Base-by-base conservation (phyloP, 163 green algal species). In the Volvox carteri region DNA sequence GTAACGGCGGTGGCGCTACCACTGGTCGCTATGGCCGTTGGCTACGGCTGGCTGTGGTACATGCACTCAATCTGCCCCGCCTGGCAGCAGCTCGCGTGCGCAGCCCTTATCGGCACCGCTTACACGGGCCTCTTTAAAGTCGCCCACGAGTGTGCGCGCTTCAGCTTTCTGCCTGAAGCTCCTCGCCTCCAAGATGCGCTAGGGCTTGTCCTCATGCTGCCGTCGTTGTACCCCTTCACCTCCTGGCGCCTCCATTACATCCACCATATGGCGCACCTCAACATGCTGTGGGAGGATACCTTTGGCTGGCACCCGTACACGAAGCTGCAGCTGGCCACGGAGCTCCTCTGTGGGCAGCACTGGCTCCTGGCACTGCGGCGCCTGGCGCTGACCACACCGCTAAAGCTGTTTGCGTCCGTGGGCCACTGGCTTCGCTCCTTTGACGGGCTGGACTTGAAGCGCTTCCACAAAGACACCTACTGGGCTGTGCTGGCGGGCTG, bases 71-170 rank as follows among this genome's bases (percentile, higher is more conserved):
- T 95, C 33, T 91, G 86, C 30, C 92, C 93, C 0, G 28, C 79
- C 3, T 95, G 92, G 92, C 93, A 95, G 89, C 78, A 91, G 77
- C 30, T 87, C 5, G 30, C 85, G 0, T 90, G 76, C 62, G 94
- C 89, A 68, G 0, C 91, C 0, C 74, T 87, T 4, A 90, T 95
- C n/a, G 93, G 93, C 9, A 95, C 93, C 7, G 93, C 85, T 12
- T 95, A 95, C 67, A 87, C 91, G 81, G 93, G 93, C 1, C 86
- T 94, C n/a, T 95, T 95, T 65, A 83, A 75, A 30, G 48, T 94
- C 3, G 91, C 75, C 9, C 81, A 92, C 28, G 89, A 92, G 39
- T 89, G 78, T 23, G 88, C 91, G 9, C 56, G 81, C 18, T 52
- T 81, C 46, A 16, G 30, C 8, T 86, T 92, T 28, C 54, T 90